Percentiles rank a stretch among this genome's conserved stretches.
Conservation (phyloP, 1,284 basidiomycete genomes). For the Stereum hirsutum region DNA sequence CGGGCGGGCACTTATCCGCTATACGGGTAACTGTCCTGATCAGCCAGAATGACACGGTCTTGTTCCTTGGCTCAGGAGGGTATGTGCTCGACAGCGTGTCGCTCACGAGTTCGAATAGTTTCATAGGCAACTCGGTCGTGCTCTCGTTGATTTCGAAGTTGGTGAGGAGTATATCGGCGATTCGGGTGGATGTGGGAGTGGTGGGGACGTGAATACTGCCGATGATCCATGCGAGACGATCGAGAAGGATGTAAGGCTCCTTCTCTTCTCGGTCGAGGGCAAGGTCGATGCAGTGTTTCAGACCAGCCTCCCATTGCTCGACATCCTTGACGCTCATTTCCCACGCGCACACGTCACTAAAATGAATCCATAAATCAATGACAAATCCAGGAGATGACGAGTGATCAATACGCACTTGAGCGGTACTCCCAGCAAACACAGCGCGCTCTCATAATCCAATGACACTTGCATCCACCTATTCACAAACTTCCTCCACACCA, state of each 20-base stretch:
- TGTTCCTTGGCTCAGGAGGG: conserved; percentile 48
- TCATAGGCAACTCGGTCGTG: conserved; percentile 29
- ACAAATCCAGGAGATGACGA: conserved; percentile 1
- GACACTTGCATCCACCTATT: conserved; percentile 37
- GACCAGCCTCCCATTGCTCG: conserved; percentile 45
- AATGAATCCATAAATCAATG: conserved; percentile 6
- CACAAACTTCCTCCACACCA: conserved; percentile 47
- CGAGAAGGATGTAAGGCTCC: conserved; percentile 41
- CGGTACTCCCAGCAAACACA: conserved; percentile 49
- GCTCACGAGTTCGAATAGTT: conserved; percentile 45
- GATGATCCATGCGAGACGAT: conserved; percentile 41
- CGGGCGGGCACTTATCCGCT: conserved; percentile 43
- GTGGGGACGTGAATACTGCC: conserved; percentile 33
- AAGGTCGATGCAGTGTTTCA: conserved; percentile 39
- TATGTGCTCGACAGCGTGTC: conserved; percentile 52
- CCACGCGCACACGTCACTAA: conserved; percentile 40
- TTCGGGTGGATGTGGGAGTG: conserved; percentile 33
- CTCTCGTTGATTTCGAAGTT: conserved; percentile 38
- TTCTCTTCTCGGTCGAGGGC: conserved; percentile 52
- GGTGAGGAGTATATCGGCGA: conserved; percentile 51
- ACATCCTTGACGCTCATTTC: conserved; percentile 45
- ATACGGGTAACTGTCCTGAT: conserved; percentile 40
- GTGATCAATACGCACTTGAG: conserved; percentile 39
- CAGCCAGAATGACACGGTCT: conserved; percentile 50
- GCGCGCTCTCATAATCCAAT: conserved; percentile 41